Base-by-base conservation (phyloP, 225 moss, liverwort and hornwort species). In the Anthoceros angustus region DNA sequence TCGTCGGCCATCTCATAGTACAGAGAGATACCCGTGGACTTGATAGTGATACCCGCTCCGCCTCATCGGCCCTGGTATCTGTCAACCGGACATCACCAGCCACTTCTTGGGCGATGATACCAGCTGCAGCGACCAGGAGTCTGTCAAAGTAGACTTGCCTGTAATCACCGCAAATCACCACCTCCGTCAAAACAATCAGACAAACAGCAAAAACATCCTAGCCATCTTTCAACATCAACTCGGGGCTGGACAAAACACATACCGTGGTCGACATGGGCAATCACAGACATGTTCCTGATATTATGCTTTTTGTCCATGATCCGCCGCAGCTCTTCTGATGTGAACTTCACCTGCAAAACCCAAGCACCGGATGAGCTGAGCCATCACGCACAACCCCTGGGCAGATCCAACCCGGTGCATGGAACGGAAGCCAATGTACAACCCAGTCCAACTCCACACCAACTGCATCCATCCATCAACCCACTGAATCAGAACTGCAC, bases 291-390 rank as follows among this genome's bases (percentile, higher is more conserved):
- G 14, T 55, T 55, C 55, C 55, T 55, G 55, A 55, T 55, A 55
- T 55, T 55, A 55, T 55, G 55, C 55, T 55, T 55, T 23, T 55
- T 55, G n/a, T 55, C 55, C 55, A 55, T 55, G 23, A 55, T 55
- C 55, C 55, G 55, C 55, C 55, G 55, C 55, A 55, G 55, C 55
- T 55, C 55, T 15, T 55, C 55, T 15, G 55, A 4, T n/a, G 55
- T 55, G 4, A 55, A 55, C 55, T 55, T 55, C 55, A 55, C 55
- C 55, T 55, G 55, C 10, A 55, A n/a, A n/a, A n/a, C n/a, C n/a
- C n/a, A n/a, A 32, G 32, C 32, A 32, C 32, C 32, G 32, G 32
- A 32, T 32, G 32, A 32, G 32, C 32, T 32, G 32, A 32, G 4
- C 32, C 32, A 32, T 32, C 32, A 32, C n/a, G n/a, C 32, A 32